Conservation (phyloP, 805 yeast genomes). For the Nakazawaea ambrosiae region DNA sequence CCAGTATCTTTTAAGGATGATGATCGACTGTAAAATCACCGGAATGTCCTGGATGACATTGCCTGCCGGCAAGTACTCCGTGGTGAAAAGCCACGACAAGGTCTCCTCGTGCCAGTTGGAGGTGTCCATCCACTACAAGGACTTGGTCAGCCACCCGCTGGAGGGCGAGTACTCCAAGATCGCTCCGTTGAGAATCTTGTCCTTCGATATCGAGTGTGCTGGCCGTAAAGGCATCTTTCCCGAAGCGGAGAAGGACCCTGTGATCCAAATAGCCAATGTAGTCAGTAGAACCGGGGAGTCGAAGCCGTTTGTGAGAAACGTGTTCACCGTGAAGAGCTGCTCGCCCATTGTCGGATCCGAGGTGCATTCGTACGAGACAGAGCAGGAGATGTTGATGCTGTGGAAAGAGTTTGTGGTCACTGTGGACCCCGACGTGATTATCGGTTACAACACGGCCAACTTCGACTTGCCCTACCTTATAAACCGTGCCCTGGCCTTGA, state of each 20-base stretch:
- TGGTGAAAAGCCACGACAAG: constrained; percentile 28
- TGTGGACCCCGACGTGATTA: constrained; percentile 92
- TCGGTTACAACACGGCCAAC: constrained; percentile 92
- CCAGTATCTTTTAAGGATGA: constrained; percentile 74
- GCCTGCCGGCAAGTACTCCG: constrained; percentile 62
- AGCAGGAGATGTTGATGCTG: constrained; percentile 70
- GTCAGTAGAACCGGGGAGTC: constrained; percentile 76
- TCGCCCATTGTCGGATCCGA: constrained; percentile 92
- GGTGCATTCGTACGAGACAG: constrained; percentile 67
- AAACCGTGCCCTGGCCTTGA: constrained; percentile 76
- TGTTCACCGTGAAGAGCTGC: constrained; percentile 88
- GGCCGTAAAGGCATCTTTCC: constrained; percentile 97
- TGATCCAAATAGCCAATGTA: constrained; percentile 95
- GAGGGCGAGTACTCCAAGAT: constrained; percentile 91
- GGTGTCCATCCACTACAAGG: constrained; percentile 58
- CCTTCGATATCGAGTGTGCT: constrained; percentile 98
- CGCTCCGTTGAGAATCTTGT: constrained; percentile 89
- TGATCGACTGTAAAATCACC: constrained; percentile 87
- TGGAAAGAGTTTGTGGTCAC: constrained; percentile 85
- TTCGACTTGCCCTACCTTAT: constrained; percentile 92
- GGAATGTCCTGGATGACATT: constrained; percentile 98
- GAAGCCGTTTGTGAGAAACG: constrained; percentile 90
- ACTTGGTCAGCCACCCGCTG: constrained; percentile 72
- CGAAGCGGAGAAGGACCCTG: constrained; percentile 88
- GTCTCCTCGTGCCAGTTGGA: constrained; percentile 85